Conservation (phyloP, 2,329 filamentous ascomycete genomes). For the Phyllosticta ampelicida region DNA sequence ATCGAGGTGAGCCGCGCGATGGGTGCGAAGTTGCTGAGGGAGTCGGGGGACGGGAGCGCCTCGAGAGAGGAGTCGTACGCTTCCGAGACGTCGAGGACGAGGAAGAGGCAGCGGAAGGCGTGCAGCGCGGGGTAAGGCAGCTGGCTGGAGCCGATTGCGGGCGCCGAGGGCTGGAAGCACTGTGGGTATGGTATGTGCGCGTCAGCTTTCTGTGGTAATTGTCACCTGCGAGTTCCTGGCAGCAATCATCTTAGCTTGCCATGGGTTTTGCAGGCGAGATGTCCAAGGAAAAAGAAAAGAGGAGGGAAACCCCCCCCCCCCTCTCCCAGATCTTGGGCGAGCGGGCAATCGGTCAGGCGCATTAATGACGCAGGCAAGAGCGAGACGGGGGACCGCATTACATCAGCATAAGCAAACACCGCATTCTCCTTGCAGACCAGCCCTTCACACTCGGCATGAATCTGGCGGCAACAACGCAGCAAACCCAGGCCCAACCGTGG, state of each 20-base stretch:
- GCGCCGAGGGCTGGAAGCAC: neutral
- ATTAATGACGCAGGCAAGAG: too few relatives aligned
- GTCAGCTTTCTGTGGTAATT: neutral
- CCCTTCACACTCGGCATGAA: constrained; percentile 34
- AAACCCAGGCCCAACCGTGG: neutral
- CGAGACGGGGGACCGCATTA: neutral
- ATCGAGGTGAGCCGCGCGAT: constrained; percentile 1
- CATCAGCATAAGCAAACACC: constrained; percentile 20
- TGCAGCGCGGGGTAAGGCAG: neutral
- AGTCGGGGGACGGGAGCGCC: neutral
- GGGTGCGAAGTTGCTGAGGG: constrained; percentile 1
- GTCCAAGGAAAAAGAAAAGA: too few relatives aligned
- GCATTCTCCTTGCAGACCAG: constrained; percentile 35
- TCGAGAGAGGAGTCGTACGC: neutral
- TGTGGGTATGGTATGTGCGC: neutral
- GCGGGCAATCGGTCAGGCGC: too few relatives aligned
- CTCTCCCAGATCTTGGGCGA: too few relatives aligned
- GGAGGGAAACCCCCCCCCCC: too few relatives aligned
- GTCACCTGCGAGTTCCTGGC: too few relatives aligned
- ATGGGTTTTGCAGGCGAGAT: too few relatives aligned
- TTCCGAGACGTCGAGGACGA: neutral
- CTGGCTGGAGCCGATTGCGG: constrained; percentile 1
- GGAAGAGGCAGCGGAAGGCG: neutral
- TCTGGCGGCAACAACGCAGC: constrained; percentile 14
- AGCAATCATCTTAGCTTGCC: too few relatives aligned